Percentiles rank a stretch among this genome's conserved stretches.
Conservation (phyloP, 2,329 filamentous ascomycete genomes). For the Diaporthe longicolla region DNA sequence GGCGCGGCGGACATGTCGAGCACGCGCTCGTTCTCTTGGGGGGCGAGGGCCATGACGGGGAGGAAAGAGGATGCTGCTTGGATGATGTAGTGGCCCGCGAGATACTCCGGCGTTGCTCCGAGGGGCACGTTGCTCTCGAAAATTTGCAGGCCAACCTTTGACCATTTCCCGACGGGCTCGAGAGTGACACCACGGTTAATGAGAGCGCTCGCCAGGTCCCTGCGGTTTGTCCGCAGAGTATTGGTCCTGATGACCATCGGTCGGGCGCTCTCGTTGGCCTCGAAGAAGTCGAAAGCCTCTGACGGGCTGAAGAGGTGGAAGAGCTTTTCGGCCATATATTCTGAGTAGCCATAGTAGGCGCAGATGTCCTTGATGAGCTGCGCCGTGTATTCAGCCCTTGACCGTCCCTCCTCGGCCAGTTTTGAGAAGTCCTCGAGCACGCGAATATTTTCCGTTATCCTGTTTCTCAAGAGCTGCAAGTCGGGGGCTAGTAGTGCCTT, state of each 20-base stretch:
- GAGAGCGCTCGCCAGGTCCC: constrained; percentile 90
- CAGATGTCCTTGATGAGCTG: constrained; percentile 93
- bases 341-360: constrained; percentile 96
- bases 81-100: constrained; percentile 97
- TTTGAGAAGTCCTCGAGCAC: constrained; percentile 91
- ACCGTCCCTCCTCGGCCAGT: constrained; percentile 83
- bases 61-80: constrained; percentile 97
- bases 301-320: constrained; percentile 91
- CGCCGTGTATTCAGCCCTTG: constrained; percentile 87
- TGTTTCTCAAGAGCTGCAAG: constrained; percentile 86
- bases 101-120: constrained; percentile 96
- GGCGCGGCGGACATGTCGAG: constrained; percentile 96
- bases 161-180: constrained; percentile 98
- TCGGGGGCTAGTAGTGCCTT: constrained; percentile 82
- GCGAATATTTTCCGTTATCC: constrained; percentile 94
- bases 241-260: constrained; percentile 98
- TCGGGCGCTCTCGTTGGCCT: constrained; percentile 95
- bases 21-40: constrained; percentile 91
- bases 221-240: constrained; percentile 82
- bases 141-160: constrained; percentile 95
- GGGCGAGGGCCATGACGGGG: constrained; percentile 96
- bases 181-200: constrained; percentile 97
- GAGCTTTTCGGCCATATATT: constrained; percentile 95
- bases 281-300: constrained; percentile 98
- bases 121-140: constrained; percentile 90